These are phyloP conservation scores for Claviceps sp. DNA, from an alignment of 2,329 filamentous ascomycete species.

Conservation along the genomic window DNA sequence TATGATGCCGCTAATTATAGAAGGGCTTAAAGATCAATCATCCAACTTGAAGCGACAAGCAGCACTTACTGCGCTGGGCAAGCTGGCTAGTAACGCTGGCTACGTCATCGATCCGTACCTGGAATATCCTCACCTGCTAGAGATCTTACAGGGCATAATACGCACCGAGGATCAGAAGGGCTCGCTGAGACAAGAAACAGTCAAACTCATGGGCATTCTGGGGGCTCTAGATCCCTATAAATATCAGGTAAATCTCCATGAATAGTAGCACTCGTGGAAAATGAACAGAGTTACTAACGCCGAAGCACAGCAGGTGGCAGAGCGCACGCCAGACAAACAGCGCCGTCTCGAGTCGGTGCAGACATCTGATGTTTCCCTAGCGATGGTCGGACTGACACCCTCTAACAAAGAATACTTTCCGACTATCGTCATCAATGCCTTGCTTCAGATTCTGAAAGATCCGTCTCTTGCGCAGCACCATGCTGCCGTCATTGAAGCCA, in stretches of 20 bases:
- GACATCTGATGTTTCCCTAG: conserved; percentile 86
- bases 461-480: conserved; percentile 83
- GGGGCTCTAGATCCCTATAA: conserved; percentile 94
- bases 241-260: conserved; percentile 46
- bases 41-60: conserved; percentile 84
- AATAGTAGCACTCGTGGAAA: not conserved
- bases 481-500: conserved; percentile 86
- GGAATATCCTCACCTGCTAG: conserved; percentile 86
- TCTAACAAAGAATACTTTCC: conserved; percentile 98
- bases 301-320: conserved; percentile 56
- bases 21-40: conserved; percentile 85
- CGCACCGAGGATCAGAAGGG: conserved; percentile 78
- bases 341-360: conserved; percentile 47
- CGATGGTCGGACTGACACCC: conserved; percentile 93
- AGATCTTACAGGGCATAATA: conserved; percentile 86
- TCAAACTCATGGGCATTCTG: conserved; percentile 90
- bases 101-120: conserved; percentile 96
- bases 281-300: conserved; percentile 2
- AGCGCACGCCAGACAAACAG: conserved; percentile 72
- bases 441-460: conserved; percentile 85
- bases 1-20: conserved; percentile 89
- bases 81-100: conserved; percentile 87
- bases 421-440: conserved; percentile 91
- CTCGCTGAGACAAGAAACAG: conserved; percentile 78
- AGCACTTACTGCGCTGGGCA: conserved; percentile 77